phyloP scores from a whole-genome alignment of 75 land plant genomes.

The Pinus taeda region DNA sequence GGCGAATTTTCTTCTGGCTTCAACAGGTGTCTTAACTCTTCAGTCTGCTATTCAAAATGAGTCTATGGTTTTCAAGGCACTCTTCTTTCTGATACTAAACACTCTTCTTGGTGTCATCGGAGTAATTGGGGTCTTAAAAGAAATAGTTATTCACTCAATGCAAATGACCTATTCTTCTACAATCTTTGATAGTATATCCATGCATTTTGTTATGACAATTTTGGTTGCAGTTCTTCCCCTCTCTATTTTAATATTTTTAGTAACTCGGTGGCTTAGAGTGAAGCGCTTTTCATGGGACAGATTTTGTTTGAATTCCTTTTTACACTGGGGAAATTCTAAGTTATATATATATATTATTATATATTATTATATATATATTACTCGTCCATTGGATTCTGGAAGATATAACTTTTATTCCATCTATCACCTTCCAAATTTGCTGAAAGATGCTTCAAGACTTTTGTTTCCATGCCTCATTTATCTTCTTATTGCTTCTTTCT shows the following conservation, averaged over 20 bases:
- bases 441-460: constrained; percentile 34
- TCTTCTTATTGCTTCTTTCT: constrained; percentile 22
- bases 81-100: constrained; percentile 46
- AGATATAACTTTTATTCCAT: constrained; percentile 24
- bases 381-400: constrained; percentile 59
- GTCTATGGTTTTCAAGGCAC: too few species aligned
- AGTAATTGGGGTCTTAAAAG: constrained; percentile 49
- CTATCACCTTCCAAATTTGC: constrained; percentile 11
- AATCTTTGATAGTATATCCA: too few species aligned
- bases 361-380: too few species aligned
- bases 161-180: too few species aligned
- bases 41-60: too few species aligned
- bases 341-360: too few species aligned
- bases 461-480: constrained; percentile 56
- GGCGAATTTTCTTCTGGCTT: too few species aligned
- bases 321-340: constrained; percentile 33
- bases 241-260: too few species aligned
- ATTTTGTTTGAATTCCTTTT: constrained; percentile 18
- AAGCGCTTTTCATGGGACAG: constrained; percentile 9
- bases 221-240: too few species aligned
- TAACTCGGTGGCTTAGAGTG: too few species aligned
- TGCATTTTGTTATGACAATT: too few species aligned
- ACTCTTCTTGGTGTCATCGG: constrained; percentile 38
- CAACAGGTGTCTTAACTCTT: too few species aligned
- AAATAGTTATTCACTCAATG: constrained; percentile 27